phyloP scores from a whole-genome alignment of 2,329 filamentous ascomycete species.

The Lasiodiplodia citricola region DNA sequence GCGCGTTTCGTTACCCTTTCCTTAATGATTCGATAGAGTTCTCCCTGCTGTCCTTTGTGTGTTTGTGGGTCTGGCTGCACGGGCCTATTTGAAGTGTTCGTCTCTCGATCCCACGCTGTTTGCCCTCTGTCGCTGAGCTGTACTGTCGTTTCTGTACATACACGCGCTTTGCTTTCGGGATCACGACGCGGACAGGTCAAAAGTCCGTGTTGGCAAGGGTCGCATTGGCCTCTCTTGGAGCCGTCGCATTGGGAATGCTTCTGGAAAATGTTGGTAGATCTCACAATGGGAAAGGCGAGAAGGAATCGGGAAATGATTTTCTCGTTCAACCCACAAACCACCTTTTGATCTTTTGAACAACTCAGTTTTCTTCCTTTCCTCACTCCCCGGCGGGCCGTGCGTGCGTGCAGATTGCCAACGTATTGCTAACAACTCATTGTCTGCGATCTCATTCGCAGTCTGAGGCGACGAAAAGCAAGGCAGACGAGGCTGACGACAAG shows the following conservation, averaged over 20 bases:
- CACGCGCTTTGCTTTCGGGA: background rate
- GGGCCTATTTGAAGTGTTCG: background rate
- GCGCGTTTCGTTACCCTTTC: background rate
- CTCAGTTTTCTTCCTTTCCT: background rate
- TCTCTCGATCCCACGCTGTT: background rate
- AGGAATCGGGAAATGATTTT: background rate
- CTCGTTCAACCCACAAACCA: background rate
- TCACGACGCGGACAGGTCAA: background rate
- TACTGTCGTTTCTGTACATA: conserved; percentile 3
- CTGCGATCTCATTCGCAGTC: background rate
- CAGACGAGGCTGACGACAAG: background rate
- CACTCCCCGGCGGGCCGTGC: conserved; percentile 4
- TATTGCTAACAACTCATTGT: background rate
- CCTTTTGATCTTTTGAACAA: background rate
- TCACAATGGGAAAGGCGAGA: background rate
- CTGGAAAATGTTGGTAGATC: conserved; percentile 7
- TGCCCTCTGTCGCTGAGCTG: background rate
- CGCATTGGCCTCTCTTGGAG: background rate
- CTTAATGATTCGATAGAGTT: background rate
- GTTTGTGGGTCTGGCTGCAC: background rate
- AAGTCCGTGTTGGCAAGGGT: background rate
- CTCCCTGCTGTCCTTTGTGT: background rate
- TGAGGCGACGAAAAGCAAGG: background rate
- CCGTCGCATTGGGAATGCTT: background rate
- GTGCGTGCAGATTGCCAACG: background rate